phyloP scores from a whole-genome alignment of 1,284 basidiomycete genomes.

The Boletus sp. region DNA sequence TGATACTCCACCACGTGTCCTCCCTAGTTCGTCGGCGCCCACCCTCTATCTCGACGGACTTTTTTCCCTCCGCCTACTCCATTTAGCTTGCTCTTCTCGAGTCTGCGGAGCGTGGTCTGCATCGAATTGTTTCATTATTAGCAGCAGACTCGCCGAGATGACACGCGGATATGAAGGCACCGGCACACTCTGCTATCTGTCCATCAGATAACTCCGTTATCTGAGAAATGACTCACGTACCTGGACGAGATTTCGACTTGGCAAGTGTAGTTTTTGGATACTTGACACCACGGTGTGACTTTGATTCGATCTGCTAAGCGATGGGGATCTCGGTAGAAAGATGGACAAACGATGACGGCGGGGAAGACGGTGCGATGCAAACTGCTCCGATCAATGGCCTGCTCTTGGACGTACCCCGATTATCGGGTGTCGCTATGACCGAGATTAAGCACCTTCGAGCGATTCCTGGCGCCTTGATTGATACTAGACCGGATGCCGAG shows the following conservation, averaged over 20 bases:
- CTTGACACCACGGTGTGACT: slow-evolving; percentile 1
- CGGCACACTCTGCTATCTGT: not conserved
- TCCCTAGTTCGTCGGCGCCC: not conserved
- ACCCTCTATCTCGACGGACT: slow-evolving; percentile 6
- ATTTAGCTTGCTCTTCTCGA: slow-evolving; percentile 6
- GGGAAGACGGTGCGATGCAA: not conserved
- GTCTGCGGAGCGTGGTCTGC: not conserved
- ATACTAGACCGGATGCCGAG: not conserved
- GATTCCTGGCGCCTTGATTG: not conserved
- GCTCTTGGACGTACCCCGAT: not conserved
- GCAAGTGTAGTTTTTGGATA: slow-evolving; percentile 1
- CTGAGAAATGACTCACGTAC: not conserved
- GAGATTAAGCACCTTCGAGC: not conserved
- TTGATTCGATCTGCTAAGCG: not conserved
- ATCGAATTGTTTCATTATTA: not conserved
- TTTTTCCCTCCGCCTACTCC: slow-evolving; percentile 3
- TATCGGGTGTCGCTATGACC: not conserved
- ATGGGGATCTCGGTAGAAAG: not conserved
- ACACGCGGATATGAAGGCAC: not conserved
- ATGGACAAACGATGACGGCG: not conserved
- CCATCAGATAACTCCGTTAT: slow-evolving; percentile 3
- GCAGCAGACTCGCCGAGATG: slow-evolving; percentile 3
- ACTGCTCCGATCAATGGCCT: not conserved
- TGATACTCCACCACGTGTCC: slow-evolving; percentile 4
- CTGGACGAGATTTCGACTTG: not conserved